phyloP scores from a whole-genome alignment of 192 early-diverging fungal genomes.

The Gaertneriomyces semiglobifer region DNA sequence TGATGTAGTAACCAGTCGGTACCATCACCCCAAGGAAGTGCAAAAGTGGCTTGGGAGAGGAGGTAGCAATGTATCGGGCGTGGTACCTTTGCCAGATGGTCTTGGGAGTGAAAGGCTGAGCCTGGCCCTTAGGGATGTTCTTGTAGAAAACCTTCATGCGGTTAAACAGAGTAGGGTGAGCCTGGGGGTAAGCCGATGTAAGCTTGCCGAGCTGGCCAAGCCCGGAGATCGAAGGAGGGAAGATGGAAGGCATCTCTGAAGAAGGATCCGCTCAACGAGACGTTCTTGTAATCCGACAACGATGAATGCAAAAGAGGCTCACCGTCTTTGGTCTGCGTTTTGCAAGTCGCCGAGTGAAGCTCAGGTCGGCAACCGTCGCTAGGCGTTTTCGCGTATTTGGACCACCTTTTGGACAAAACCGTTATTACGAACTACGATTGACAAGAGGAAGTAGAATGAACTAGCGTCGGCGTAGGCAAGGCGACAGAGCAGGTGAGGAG shows the following conservation, averaged over 20 bases:
- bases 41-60: conserved; percentile 45
- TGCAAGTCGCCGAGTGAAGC: no score
- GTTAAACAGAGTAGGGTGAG: conserved; percentile 50
- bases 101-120: conserved; percentile 25
- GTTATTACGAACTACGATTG: no score
- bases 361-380: no score
- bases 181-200: conserved; percentile 44
- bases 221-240: conserved; percentile 48
- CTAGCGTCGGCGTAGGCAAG: no score
- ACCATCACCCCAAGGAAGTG: conserved; percentile 53
- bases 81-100: conserved; percentile 45
- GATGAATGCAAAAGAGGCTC: no score
- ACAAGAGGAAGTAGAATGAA: no score
- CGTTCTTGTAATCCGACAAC: no score
- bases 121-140: conserved; percentile 47
- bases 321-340: no score
- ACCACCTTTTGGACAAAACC: no score
- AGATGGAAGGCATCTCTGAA: conserved; percentile 26
- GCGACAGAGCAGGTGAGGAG: no score
- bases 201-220: conserved; percentile 50
- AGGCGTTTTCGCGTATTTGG: no score
- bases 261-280: no score
- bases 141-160: conserved; percentile 52
- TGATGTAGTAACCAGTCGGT: conserved; percentile 45
- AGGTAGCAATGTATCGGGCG: conserved; percentile 44